Conservation (phyloP, 2,329 filamentous ascomycete genomes). For the Epichloe scottii region DNA sequence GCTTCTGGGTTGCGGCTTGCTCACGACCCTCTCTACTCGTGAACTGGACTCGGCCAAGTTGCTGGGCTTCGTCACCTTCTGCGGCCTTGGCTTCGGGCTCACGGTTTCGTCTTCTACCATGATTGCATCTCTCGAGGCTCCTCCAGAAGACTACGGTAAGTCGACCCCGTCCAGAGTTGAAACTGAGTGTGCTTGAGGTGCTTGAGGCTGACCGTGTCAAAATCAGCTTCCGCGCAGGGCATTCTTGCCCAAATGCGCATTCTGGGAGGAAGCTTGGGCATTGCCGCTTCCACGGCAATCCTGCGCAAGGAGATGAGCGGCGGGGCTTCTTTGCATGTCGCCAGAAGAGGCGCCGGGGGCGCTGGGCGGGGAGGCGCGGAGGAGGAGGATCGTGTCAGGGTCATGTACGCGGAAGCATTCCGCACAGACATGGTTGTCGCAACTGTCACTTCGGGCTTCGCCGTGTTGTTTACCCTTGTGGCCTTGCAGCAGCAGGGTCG, state of each 20-base stretch:
- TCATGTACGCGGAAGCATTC: conserved; percentile 32
- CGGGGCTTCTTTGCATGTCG: neutral
- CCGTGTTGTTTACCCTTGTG: conserved; percentile 24
- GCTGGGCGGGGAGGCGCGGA: conserved; percentile 13
- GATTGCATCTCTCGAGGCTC: conserved; percentile 28
- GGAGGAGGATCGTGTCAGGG: conserved; percentile 16
- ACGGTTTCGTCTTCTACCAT: conserved; percentile 35
- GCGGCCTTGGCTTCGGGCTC: conserved; percentile 41
- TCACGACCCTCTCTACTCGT: conserved; percentile 23
- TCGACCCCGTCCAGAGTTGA: neutral
- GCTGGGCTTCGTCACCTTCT: conserved; percentile 35
- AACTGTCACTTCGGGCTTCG: conserved; percentile 26
- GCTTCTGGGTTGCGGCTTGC: conserved; percentile 33
- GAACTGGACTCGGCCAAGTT: conserved; percentile 29
- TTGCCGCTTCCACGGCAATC: conserved; percentile 38
- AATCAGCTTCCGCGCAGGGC: conserved; percentile 36
- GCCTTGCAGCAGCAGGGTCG: conserved; percentile 1
- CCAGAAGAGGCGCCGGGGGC: conserved; percentile 14
- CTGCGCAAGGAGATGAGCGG: conserved; percentile 19
- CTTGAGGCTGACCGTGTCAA: neutral
- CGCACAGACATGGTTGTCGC: conserved; percentile 34
- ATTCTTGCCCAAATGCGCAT: conserved; percentile 39
- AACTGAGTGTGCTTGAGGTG: no score
- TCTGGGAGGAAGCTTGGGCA: conserved; percentile 41
- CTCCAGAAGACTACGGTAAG: conserved; percentile 33